These are phyloP conservation scores for Herpetospermum pedunculosum DNA, from an alignment of 306 rosid species.

Conservation along the genomic window DNA sequence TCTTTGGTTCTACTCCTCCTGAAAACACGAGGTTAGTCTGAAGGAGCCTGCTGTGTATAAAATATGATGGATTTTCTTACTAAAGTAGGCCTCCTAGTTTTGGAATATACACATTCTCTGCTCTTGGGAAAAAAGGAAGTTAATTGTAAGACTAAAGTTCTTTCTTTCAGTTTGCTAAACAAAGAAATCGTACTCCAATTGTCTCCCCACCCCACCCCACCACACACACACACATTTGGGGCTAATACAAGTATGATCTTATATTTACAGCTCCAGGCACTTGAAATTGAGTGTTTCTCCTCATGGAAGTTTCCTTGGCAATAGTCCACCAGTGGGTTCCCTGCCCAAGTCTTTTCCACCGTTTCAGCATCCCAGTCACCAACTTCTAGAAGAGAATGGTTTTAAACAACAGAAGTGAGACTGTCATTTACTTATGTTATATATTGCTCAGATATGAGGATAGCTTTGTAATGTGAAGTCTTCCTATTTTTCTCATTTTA, in stretches of 20 bases:
- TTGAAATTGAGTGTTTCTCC: constrained; percentile 84
- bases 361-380: constrained; percentile 98
- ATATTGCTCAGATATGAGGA: not conserved
- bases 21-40: constrained; percentile 76
- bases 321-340: constrained; percentile 95
- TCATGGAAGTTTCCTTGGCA: constrained; percentile 52
- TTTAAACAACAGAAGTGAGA: constrained; percentile 86
- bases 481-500: constrained; percentile 30
- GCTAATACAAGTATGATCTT: constrained; percentile 21
- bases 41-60: constrained; percentile 18
- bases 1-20: constrained; percentile 92
- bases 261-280: constrained; percentile 48
- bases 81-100: not conserved
- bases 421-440: constrained; percentile 11
- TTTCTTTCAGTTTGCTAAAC: constrained; percentile 8
- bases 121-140: constrained; percentile 3
- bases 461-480: constrained; percentile 13
- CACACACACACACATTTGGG: constrained; percentile 7
- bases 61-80: not conserved
- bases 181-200: constrained; percentile 4
- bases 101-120: not conserved
- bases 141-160: constrained; percentile 9
- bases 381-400: constrained; percentile 92
- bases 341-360: constrained; percentile 90
- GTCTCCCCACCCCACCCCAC: too few species aligned